A percentile compares a stretch with the other conserved stretches of the same genome.
phyloP scores from a whole-genome alignment of 2,329 filamentous ascomycete genomes.

The Samsoniella hepiali region DNA sequence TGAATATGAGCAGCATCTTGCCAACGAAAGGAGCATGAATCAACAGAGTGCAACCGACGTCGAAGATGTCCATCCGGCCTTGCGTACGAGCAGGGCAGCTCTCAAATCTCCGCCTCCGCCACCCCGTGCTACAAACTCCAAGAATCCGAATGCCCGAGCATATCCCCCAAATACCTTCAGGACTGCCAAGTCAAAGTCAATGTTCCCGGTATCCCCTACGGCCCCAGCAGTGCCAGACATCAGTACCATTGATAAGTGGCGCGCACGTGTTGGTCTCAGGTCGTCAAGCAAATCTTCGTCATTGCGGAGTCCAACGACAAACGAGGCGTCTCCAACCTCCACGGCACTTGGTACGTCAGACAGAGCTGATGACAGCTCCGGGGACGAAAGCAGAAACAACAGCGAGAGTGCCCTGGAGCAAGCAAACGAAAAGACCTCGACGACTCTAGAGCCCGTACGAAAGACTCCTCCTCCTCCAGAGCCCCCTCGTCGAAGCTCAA shows the following conservation, averaged over 20 bases:
- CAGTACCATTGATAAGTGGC: slow-evolving; percentile 34
- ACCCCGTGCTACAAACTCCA: slow-evolving; percentile 22
- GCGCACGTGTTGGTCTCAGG: slow-evolving; percentile 28
- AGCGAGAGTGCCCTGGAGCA: not conserved
- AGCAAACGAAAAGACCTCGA: not conserved
- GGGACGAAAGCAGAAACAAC: not conserved
- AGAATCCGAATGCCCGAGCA: slow-evolving; percentile 28
- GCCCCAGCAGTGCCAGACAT: slow-evolving; percentile 30
- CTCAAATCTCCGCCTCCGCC: slow-evolving; percentile 27
- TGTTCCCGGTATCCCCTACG: slow-evolving; percentile 29
- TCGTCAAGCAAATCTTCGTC: slow-evolving; percentile 15
- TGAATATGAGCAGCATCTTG: slow-evolving; percentile 37
- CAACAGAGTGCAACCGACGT: slow-evolving; percentile 26
- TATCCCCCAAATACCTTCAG: slow-evolving; percentile 40
- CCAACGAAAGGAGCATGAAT: slow-evolving; percentile 29
- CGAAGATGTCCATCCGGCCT: slow-evolving; percentile 34
- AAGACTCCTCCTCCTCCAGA: slow-evolving; percentile 24
- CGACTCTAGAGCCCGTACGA: not conserved
- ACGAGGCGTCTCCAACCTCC: not conserved
- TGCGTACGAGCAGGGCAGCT: slow-evolving; percentile 30
- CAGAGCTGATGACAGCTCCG: not conserved
- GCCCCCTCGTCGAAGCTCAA: slow-evolving; percentile 30
- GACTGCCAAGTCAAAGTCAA: slow-evolving; percentile 26
- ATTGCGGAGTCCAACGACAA: not conserved
- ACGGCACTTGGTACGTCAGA: not conserved